Base-by-base conservation (phyloP, 257 asterid genomes). In the Gentiana macrophylla region DNA sequence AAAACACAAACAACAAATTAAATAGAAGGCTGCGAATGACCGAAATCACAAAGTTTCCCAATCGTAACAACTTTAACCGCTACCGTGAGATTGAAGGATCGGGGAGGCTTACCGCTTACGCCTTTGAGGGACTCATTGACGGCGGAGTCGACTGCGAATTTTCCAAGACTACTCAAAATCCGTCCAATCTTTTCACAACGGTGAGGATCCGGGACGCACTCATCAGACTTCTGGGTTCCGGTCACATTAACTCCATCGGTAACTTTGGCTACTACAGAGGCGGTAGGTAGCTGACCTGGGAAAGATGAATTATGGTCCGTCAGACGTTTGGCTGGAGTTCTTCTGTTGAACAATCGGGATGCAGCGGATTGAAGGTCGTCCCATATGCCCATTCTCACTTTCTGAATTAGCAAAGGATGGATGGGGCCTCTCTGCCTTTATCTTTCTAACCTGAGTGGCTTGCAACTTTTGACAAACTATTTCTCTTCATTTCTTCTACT, bases 61-160 rank as follows among this genome's bases (percentile, higher is more conserved):
- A 41, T 5, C 3, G 8, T 41, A 41, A 41, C 8, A 41, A 41
- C 46, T 41, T 41, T 10, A 41, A 41, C 46, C 46, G 8, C 6
- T 9, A 10, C 52, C 52, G 11, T 4, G 4, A 33, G 11, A 4
- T 24, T 4, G 2, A 6, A 6, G 2, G 10, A 50, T 15, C 5
- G 50, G 37, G 59, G 41, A 55, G 44, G 32, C 60, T 43, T n/a
- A 67, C 79, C 64, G 37, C 63, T 34, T 11, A 74, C 60, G 67
- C 82, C 78, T 68, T 68, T 72, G 54, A 82, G 80, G 50, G 86
- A 76, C 45, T 83, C 84, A 41, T 60, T 65, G 35, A 82, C 67
- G 63, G 86, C 80, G 44, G 81, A 69, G 55, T 77, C 88, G 32
- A 83, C 78, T 45, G 84, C 85, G 11, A 73, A 66, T 56, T 74